phyloP scores from a whole-genome alignment of 495 filamentous ascomycete genomes.

The Daldinia concentrica region DNA sequence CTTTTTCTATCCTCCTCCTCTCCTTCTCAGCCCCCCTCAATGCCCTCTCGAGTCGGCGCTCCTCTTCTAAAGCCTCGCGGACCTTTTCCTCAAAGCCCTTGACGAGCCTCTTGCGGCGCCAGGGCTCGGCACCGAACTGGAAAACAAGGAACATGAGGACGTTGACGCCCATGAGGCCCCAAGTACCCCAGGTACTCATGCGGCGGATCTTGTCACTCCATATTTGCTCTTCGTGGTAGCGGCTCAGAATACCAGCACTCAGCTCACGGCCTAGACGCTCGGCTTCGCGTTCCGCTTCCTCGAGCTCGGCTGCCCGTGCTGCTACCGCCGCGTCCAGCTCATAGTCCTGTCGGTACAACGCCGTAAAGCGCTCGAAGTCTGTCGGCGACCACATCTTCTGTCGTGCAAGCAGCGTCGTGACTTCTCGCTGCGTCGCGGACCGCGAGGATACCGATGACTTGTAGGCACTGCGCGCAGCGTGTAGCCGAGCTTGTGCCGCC shows the following conservation, averaged over 20 bases:
- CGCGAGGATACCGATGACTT: conserved; percentile 79
- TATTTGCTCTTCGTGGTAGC: conserved; percentile 99
- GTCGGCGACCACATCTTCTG: conserved; percentile 89
- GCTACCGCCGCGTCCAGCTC: conserved; percentile 88
- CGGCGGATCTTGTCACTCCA: conserved; percentile 97
- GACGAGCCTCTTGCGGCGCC: conserved; percentile 82
- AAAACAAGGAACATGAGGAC: conserved; percentile 87
- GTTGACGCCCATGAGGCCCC: conserved; percentile 97
- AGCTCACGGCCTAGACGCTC: conserved; percentile 78
- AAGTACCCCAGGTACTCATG: conserved; percentile 97
- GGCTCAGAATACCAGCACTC: conserved; percentile 79
- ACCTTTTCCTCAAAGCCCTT: conserved; percentile 74
- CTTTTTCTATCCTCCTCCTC: conserved; percentile 28
- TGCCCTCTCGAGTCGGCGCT: conserved; percentile 48
- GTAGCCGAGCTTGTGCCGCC: conserved; percentile 69
- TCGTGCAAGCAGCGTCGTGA: conserved; percentile 89
- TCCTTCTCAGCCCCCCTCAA: conserved; percentile 23
- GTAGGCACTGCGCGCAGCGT: conserved; percentile 76
- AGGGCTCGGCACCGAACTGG: conserved; percentile 94
- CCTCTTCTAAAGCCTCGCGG: conserved; percentile 74
- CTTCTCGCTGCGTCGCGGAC: conserved; percentile 90
- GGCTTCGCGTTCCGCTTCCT: conserved; percentile 77
- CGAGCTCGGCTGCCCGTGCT: conserved; percentile 74
- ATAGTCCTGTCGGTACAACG: conserved; percentile 90
- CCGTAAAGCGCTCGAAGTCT: conserved; percentile 95